These are phyloP conservation scores for Cunninghamia lanceolata DNA, from an alignment of 75 land plant species.

Conservation along the genomic window DNA sequence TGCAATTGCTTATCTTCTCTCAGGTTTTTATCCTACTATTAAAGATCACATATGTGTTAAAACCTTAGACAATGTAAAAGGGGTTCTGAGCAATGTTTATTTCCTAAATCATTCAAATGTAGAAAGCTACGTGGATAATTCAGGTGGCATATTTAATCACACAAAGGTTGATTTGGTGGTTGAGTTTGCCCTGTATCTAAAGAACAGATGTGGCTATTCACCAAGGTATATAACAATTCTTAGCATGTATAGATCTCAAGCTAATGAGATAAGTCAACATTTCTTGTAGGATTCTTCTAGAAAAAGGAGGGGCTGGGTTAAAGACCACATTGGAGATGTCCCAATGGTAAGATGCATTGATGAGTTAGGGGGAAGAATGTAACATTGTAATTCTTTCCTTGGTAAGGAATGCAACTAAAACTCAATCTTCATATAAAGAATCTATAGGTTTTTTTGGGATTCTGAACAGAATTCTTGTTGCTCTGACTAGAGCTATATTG, in stretches of 20 bases:
- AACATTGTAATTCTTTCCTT: slow-evolving; percentile 39
- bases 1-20: slow-evolving; percentile 16
- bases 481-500: slow-evolving; percentile 26
- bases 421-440: background rate
- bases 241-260: slow-evolving; percentile 27
- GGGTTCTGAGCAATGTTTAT: slow-evolving; percentile 13
- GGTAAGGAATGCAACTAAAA: slow-evolving; percentile 14
- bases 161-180: slow-evolving; percentile 18
- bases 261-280: slow-evolving; percentile 10
- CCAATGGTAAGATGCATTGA: slow-evolving; percentile 24
- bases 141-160: slow-evolving; percentile 17
- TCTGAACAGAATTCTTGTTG: slow-evolving; percentile 22
- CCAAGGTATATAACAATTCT: slow-evolving; percentile 17
- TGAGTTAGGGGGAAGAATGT: slow-evolving; percentile 38
- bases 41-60: slow-evolving; percentile 21
- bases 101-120: slow-evolving; percentile 17
- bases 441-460: slow-evolving; percentile 27
- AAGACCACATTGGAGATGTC: background rate
- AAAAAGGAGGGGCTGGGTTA: background rate
- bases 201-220: slow-evolving; percentile 18
- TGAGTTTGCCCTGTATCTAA: slow-evolving; percentile 16
- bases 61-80: slow-evolving; percentile 15
- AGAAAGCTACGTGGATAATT: slow-evolving; percentile 11
- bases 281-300: slow-evolving; percentile 4
- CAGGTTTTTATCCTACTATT: slow-evolving; percentile 21